A percentile compares a stretch with the other conserved stretches of the same genome.
Conservation (phyloP, 768 basidiomycete species). For the Suillus subaureus region DNA sequence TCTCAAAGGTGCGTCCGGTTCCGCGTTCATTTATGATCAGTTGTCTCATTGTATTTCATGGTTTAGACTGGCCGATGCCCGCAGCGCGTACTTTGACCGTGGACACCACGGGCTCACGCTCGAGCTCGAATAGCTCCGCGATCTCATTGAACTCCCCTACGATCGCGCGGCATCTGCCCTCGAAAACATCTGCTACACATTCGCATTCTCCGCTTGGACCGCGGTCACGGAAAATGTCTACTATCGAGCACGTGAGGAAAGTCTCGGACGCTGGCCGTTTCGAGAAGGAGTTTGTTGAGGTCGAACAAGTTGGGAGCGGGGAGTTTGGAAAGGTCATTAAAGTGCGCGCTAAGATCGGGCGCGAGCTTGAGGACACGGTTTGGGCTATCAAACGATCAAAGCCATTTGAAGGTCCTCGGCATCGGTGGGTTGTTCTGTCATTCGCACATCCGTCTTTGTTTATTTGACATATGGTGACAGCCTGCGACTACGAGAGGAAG, state of each 20-base stretch:
- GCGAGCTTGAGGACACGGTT: constrained; percentile 42
- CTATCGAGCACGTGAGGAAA: constrained; percentile 21
- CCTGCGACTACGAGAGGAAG: constrained; percentile 89
- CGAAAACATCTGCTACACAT: constrained; percentile 15
- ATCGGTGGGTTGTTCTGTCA: constrained; percentile 60
- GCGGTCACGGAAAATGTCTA: constrained; percentile 26
- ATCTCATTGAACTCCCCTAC: constrained; percentile 50
- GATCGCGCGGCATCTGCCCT: constrained; percentile 37
- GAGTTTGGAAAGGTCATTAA: constrained; percentile 94
- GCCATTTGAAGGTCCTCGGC: constrained; percentile 86
- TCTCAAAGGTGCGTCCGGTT: constrained; percentile 30
- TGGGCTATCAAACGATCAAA: constrained; percentile 96
- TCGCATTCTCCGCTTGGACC: constrained; percentile 5
- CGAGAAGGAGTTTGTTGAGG: constrained; percentile 76
- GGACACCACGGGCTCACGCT: constrained; percentile 58
- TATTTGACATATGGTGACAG: constrained; percentile 38
- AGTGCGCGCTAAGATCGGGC: constrained; percentile 64
- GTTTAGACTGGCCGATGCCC: constrained; percentile 60
- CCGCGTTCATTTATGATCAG: background rate
- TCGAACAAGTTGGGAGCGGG: constrained; percentile 85
- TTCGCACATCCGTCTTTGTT: constrained; percentile 1
- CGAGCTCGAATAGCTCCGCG: constrained; percentile 54
- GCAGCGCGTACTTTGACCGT: constrained; percentile 43
- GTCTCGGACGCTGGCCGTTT: constrained; percentile 64
- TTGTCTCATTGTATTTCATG: background rate